phyloP scores from a whole-genome alignment of 2,329 filamentous ascomycete species.

The Fusarium goolgardi region DNA sequence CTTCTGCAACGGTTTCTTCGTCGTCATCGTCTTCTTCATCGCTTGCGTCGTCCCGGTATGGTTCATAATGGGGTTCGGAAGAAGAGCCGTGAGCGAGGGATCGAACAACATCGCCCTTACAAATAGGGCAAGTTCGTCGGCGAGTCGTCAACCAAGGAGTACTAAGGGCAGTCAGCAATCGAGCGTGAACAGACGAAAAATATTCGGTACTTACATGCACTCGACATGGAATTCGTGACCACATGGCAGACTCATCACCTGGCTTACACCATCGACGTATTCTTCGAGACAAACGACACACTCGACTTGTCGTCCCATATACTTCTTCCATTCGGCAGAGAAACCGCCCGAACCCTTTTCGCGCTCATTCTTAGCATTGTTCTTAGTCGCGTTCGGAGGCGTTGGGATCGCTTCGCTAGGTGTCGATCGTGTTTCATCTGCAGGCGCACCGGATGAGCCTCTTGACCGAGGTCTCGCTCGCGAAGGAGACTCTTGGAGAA shows the following conservation, averaged over 20 bases:
- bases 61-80: constrained; percentile 64
- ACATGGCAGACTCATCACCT: constrained; percentile 96
- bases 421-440: constrained; percentile 60
- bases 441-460: constrained; percentile 71
- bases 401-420: constrained; percentile 57
- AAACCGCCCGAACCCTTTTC: constrained; percentile 61
- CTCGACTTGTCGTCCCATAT: constrained; percentile 78
- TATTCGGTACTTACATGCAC: constrained; percentile 84
- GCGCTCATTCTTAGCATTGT: constrained; percentile 52
- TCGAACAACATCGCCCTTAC: constrained; percentile 94
- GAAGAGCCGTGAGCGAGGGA: constrained; percentile 68
- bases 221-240: constrained; percentile 98
- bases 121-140: constrained; percentile 96
- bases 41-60: constrained; percentile 66
- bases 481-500: constrained; percentile 71
- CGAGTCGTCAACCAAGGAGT: constrained; percentile 97
- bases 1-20: constrained; percentile 55
- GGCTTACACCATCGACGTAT: constrained; percentile 92
- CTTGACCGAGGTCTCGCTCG: constrained; percentile 71
- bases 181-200: neutral
- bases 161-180: constrained; percentile 59
- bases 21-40: constrained; percentile 55
- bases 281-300: constrained; percentile 98
- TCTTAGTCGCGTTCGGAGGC: constrained; percentile 51
- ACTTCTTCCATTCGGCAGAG: constrained; percentile 70